A percentile compares a stretch with the other conserved stretches of the same genome.
These are phyloP conservation scores for Pichia sp. DNA, from an alignment of 1,139 yeast species.

Conservation along the genomic window DNA sequence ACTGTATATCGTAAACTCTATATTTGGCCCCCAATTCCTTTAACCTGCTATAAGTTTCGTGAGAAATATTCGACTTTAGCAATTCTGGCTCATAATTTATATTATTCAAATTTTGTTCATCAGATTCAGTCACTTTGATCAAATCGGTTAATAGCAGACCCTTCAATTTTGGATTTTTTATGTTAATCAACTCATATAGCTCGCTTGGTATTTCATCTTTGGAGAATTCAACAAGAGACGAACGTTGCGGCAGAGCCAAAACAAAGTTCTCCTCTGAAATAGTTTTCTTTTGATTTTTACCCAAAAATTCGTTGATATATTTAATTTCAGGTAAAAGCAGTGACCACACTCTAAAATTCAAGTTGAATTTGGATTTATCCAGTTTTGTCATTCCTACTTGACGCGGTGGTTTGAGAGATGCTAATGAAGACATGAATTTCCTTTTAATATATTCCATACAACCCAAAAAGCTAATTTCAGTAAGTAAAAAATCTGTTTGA, in stretches of 20 bases:
- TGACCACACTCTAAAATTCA: constrained; percentile 49
- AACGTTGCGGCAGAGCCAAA: constrained; percentile 53
- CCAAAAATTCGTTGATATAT: constrained; percentile 43
- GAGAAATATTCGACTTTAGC: constrained; percentile 28
- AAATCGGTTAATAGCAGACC: constrained; percentile 59
- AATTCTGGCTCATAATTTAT: constrained; percentile 9
- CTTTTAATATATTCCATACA: no score
- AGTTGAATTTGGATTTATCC: constrained; percentile 56
- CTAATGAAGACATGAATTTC: neutral
- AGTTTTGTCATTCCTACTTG: constrained; percentile 56
- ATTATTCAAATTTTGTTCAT: constrained; percentile 18
- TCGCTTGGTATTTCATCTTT: constrained; percentile 9
- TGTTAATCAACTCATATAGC: constrained; percentile 17
- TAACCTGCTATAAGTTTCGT: constrained; percentile 36
- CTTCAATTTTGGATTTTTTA: constrained; percentile 31
- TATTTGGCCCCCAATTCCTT: constrained; percentile 39
- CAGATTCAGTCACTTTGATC: constrained; percentile 33
- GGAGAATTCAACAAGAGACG: constrained; percentile 45
- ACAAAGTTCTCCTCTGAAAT: constrained; percentile 33
- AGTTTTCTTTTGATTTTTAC: constrained; percentile 1
- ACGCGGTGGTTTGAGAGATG: constrained; percentile 48
- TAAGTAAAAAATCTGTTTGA: no score
- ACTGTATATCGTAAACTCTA: constrained; percentile 44
- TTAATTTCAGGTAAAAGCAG: constrained; percentile 66
- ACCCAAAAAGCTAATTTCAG: no score